Percentiles rank a stretch among this genome's conserved stretches.
Conservation (phyloP, 1,284 basidiomycete genomes). For the Salmacisia buchloeana region DNA sequence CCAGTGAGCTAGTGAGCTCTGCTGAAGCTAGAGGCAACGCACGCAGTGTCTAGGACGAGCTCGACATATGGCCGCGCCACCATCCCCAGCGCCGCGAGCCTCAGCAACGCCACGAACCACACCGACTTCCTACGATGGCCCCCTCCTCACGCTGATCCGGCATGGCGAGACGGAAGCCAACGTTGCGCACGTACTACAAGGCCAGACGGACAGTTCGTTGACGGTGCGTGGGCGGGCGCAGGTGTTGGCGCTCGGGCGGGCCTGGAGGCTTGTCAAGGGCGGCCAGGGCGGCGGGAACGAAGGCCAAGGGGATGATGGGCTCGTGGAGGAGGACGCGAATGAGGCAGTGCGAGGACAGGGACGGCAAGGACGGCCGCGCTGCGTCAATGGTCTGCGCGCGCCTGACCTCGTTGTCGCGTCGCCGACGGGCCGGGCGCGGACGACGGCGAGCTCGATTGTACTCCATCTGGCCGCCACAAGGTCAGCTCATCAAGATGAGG, state of each 20-base stretch:
- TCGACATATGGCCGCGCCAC: too few relatives aligned
- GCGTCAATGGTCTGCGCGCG: background rate
- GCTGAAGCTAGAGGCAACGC: too few relatives aligned
- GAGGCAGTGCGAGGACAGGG: too few relatives aligned
- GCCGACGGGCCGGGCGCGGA: background rate
- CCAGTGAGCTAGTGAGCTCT: too few relatives aligned
- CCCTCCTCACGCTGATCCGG: slow-evolving; percentile 32
- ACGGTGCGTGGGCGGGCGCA: slow-evolving; percentile 34
- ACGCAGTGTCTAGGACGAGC: too few relatives aligned
- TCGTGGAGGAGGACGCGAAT: too few relatives aligned
- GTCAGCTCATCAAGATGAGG: too few relatives aligned
- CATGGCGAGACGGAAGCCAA: slow-evolving; percentile 45
- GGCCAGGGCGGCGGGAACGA: too few relatives aligned
- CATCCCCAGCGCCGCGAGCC: too few relatives aligned
- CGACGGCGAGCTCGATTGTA: background rate
- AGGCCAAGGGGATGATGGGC: background rate
- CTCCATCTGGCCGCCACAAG: too few relatives aligned
- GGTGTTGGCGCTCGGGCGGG: slow-evolving; percentile 22
- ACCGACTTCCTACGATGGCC: background rate
- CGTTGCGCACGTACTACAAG: slow-evolving; percentile 40
- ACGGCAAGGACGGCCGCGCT: background rate
- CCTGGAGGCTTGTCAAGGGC: background rate
- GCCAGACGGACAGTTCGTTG: slow-evolving; percentile 39
- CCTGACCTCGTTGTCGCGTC: background rate
- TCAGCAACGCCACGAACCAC: too few relatives aligned